phyloP scores from a whole-genome alignment of 192 early-diverging fungal genomes.

The Piromyces finnis region DNA sequence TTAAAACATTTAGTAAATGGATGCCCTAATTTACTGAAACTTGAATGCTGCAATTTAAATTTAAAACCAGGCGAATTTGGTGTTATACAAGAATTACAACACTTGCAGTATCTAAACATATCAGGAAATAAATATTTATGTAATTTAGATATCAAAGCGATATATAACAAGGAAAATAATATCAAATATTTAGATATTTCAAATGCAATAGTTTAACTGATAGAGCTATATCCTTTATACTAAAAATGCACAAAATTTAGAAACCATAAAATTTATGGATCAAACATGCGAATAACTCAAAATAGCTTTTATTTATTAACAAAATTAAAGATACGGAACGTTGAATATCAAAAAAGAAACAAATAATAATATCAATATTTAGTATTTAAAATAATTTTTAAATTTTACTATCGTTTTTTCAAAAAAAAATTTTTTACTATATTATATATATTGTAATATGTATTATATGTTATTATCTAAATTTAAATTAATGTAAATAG shows the following conservation, averaged over 20 bases:
- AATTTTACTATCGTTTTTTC: no score
- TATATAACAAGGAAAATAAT: not conserved
- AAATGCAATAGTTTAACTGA: not conserved
- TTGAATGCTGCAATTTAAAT: not conserved
- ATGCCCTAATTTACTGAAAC: not conserved
- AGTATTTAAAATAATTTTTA: no score
- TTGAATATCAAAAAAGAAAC: no score
- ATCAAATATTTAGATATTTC: not conserved
- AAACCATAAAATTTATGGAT: not conserved
- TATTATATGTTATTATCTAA: no score
- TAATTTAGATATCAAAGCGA: not conserved
- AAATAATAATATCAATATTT: no score
- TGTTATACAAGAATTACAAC: not conserved
- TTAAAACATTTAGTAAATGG: not conserved
- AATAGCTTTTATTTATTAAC: not conserved
- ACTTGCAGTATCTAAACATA: not conserved
- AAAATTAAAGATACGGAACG: not conserved
- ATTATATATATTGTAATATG: no score
- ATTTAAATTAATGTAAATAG: no score
- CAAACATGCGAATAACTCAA: not conserved
- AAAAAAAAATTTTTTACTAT: no score
- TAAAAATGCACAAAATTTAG: not conserved
- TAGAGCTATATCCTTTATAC: not conserved
- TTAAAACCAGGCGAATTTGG: not conserved
- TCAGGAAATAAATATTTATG: not conserved